Base-by-base conservation (phyloP, 768 basidiomycete species). In the Lepiota venenata region DNA sequence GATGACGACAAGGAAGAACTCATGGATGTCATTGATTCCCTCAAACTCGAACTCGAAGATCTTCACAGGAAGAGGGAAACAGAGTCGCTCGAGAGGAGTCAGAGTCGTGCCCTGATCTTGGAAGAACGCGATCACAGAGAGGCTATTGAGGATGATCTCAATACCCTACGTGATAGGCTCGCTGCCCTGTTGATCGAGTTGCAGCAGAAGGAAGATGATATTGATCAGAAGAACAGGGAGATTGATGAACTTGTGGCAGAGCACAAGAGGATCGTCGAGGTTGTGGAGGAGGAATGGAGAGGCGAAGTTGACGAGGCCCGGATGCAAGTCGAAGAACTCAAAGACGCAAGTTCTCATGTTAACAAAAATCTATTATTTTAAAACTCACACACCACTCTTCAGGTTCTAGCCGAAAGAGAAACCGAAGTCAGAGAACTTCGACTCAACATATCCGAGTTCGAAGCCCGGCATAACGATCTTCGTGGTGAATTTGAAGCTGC, bases 121-220 rank as follows among this genome's bases (percentile, higher is more conserved):
- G 88, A 90, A 62, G 87, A 84, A 55, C 73, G 81, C 15, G 88
- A 91, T 58, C 85, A 86, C 54, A 74, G 86, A 11, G 90, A 91
- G 61, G 84, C 82, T 2, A 80, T 88, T n/a, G 89, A 93, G 63
- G 87, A 88, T 2, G 84, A 85, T 60, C 63, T 92, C 46, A 90
- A 91, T 60, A 77, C 84, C 0, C 67, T 87, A 35, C 75, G 84
- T 45, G 91, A 93, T 70, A 85, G 83, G 66, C 75, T 91, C 8
- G 91, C 91, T 1, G 91, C 88, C 0, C 80, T 83, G 1, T 78
- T 84, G 65, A 92, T 93, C 58, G 91, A 92, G 68, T 71, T 93
- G 22, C 87, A 91, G 67, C 85, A 91, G 67, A 88, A 83, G 68
- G 90, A 95, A 62, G 89, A 94, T 57, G 94, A 96, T 27, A 68